These are phyloP conservation scores for Alternaria panax DNA, from an alignment of 2,329 filamentous ascomycete genomes.

Conservation along the genomic window DNA sequence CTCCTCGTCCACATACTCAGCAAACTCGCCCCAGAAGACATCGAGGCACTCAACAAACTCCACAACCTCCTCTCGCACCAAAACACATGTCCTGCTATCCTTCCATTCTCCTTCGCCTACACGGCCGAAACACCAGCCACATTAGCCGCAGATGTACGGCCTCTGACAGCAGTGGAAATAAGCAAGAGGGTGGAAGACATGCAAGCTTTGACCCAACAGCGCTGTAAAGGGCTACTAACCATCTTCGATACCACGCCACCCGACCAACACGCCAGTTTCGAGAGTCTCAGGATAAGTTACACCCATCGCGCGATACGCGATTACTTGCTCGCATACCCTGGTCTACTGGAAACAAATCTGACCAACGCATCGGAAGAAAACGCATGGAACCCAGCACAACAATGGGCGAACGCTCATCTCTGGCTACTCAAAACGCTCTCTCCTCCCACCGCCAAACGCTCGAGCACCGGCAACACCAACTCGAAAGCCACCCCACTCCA, in stretches of 20 bases:
- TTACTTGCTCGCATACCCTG: conserved; percentile 26
- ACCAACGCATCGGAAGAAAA: conserved; percentile 3
- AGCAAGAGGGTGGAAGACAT: conserved; percentile 27
- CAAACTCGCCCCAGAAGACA: conserved; percentile 27
- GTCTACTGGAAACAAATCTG: conserved; percentile 14
- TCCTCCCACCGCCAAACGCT: conserved; percentile 4
- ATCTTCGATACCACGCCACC: conserved; percentile 29
- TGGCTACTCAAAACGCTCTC: conserved; percentile 29
- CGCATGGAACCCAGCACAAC: conserved; percentile 23
- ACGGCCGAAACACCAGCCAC: conserved; percentile 27
- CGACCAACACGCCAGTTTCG: conserved; percentile 16
- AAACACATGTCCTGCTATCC: conserved; percentile 29
- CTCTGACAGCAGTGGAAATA: conserved; percentile 28
- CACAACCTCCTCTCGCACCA: conserved; percentile 32
- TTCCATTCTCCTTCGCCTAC: conserved; percentile 35
- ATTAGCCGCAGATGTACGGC: conserved; percentile 27
- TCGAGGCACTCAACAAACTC: conserved; percentile 30
- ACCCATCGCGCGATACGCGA: conserved; percentile 34
- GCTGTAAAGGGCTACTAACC: conserved; percentile 31
- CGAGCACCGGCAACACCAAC: not conserved
- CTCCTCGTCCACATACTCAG: conserved; percentile 35
- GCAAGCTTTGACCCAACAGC: conserved; percentile 23
- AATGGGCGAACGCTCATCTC: conserved; percentile 38
- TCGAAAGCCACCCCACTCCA: not conserved
- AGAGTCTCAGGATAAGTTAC: conserved; percentile 33